phyloP scores from a whole-genome alignment of 805 yeast species.

The Sugiyamaella chiloensis region DNA sequence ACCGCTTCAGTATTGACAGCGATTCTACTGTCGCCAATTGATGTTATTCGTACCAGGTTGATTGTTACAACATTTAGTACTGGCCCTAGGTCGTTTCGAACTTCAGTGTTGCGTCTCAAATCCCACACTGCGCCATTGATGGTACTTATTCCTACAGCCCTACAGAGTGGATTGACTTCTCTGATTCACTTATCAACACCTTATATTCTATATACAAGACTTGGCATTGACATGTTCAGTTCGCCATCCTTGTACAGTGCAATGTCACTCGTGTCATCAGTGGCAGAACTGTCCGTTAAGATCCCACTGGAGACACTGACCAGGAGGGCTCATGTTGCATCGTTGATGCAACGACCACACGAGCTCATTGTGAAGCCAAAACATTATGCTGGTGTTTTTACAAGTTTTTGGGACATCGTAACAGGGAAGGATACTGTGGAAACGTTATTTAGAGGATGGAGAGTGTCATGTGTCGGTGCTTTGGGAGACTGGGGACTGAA shows the following conservation, averaged over 20 bases:
- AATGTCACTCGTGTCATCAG: conserved; percentile 56
- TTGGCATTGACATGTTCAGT: conserved; percentile 64
- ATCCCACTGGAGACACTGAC: conserved; percentile 85
- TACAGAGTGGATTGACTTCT: conserved; percentile 55
- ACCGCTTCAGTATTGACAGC: conserved; percentile 72
- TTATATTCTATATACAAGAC: conserved; percentile 52
- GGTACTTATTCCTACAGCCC: conserved; percentile 62
- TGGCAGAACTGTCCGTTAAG: conserved; percentile 66
- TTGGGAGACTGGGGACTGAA: conserved; percentile 72
- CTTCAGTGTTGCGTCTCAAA: conserved; percentile 53
- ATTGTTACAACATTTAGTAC: conserved; percentile 62
- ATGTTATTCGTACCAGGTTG: conserved; percentile 72
- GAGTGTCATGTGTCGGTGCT: conserved; percentile 74
- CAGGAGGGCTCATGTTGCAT: conserved; percentile 76
- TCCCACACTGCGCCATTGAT: conserved; percentile 53
- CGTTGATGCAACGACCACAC: conserved; percentile 37
- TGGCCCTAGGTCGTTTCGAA: conserved; percentile 63
- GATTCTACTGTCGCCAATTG: conserved; percentile 72
- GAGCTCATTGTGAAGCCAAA: conserved; percentile 55
- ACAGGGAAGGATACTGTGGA: conserved; percentile 43
- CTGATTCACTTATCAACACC: conserved; percentile 66
- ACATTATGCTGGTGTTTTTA: conserved; percentile 53
- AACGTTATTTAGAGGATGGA: conserved; percentile 83
- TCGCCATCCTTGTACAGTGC: conserved; percentile 60
- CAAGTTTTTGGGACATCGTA: conserved; percentile 49